Percentiles rank a stretch among this genome's conserved stretches.
These are phyloP conservation scores for Jamesozyma spencerorum DNA, from an alignment of 805 yeast species.

Conservation along the genomic window DNA sequence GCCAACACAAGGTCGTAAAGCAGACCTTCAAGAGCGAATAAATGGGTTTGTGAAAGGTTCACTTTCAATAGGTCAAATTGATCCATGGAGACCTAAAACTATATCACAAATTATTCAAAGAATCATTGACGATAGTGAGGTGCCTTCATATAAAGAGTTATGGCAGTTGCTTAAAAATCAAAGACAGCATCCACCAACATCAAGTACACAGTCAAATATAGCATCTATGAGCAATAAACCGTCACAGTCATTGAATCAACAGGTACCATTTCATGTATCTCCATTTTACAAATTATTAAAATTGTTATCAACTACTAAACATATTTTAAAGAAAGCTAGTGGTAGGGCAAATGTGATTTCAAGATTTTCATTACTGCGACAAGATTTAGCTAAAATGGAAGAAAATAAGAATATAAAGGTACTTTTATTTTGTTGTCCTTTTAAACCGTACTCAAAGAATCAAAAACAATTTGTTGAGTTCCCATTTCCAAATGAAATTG, in stretches of 20 bases:
- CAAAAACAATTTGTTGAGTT: slow-evolving; percentile 54
- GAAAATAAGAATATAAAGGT: slow-evolving; percentile 31
- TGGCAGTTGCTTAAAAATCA: slow-evolving; percentile 15
- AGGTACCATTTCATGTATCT: slow-evolving; percentile 22
- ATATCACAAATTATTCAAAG: slow-evolving; percentile 37
- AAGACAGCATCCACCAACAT: not conserved
- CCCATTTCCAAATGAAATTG: slow-evolving; percentile 62
- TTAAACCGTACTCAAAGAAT: slow-evolving; percentile 22
- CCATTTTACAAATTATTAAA: slow-evolving; percentile 48
- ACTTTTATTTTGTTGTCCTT: slow-evolving; percentile 44
- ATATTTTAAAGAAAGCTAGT: not conserved
- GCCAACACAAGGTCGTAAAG: slow-evolving; percentile 49
- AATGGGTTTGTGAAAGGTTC: slow-evolving; percentile 38
- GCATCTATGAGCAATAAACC: not conserved
- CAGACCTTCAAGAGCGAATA: slow-evolving; percentile 49
- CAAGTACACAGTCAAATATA: not conserved
- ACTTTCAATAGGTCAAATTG: slow-evolving; percentile 31
- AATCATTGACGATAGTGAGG: slow-evolving; percentile 27
- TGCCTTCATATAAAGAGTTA: slow-evolving; percentile 33
- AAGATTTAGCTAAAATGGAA: slow-evolving; percentile 35
- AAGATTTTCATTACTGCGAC: slow-evolving; percentile 35
- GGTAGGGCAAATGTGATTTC: slow-evolving; percentile 37
- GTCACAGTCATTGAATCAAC: not conserved
- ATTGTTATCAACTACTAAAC: slow-evolving; percentile 36
- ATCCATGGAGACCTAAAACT: slow-evolving; percentile 38